phyloP scores from a whole-genome alignment of 139 green algal species.

The Micractinium conductrix region DNA sequence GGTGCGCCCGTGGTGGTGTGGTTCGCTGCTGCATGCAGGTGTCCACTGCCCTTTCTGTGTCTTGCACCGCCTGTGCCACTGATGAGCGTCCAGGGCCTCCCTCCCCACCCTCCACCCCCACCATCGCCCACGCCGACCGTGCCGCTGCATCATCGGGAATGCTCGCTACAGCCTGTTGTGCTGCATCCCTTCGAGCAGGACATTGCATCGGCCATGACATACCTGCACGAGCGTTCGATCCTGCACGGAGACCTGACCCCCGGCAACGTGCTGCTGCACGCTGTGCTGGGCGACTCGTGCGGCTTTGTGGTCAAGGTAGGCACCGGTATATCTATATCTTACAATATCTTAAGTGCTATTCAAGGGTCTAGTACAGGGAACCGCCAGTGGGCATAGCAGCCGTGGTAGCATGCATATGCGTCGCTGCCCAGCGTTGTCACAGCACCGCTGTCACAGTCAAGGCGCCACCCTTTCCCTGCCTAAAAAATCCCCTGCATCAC shows the following conservation, averaged over 20 bases:
- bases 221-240: neutral
- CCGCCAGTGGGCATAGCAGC: too few species aligned
- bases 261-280: conserved; percentile 57
- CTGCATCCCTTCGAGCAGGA: neutral
- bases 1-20: neutral
- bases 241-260: conserved; percentile 60
- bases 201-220: neutral
- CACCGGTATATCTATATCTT: too few species aligned
- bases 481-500: too few species aligned
- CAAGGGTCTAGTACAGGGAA: too few species aligned
- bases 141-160: too few species aligned
- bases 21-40: neutral
- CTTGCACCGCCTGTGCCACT: neutral
- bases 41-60: neutral
- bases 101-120: too few species aligned
- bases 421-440: too few species aligned
- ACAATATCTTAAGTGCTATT: too few species aligned
- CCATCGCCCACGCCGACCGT: too few species aligned
- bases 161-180: neutral
- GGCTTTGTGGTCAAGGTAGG: conserved; percentile 68
- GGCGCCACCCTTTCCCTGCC: too few species aligned
- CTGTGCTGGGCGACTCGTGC: conserved; percentile 31
- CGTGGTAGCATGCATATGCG: too few species aligned
- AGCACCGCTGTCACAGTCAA: neutral
- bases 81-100: neutral